Conservation (phyloP, 148 eudicot genomes). For the Fagopyrum homotropicum region DNA sequence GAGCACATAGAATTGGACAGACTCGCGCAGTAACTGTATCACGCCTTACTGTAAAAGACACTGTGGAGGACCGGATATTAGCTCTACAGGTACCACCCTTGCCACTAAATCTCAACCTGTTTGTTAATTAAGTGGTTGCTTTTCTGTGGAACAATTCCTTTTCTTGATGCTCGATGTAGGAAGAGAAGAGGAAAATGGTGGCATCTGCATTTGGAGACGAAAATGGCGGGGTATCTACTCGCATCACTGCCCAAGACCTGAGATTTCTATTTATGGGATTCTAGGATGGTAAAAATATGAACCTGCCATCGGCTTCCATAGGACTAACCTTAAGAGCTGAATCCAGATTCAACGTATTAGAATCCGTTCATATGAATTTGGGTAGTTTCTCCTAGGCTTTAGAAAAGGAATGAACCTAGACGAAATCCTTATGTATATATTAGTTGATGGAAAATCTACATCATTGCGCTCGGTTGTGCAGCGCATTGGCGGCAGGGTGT, state of each 20-base stretch:
- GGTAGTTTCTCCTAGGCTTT: conserved; percentile 1
- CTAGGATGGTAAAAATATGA: neutral
- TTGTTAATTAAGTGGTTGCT: too few species aligned
- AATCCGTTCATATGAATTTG: neutral
- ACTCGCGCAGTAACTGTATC: conserved; percentile 95
- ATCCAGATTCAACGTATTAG: neutral
- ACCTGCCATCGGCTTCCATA: neutral
- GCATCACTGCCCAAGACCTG: conserved; percentile 76
- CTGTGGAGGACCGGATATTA: conserved; percentile 93
- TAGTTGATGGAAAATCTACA: too few species aligned
- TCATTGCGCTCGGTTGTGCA: too few species aligned
- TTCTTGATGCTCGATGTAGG: conserved; percentile 33
- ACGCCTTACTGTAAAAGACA: conserved; percentile 78
- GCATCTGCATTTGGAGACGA: conserved; percentile 98
- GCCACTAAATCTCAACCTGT: neutral
- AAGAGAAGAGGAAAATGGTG: conserved; percentile 96
- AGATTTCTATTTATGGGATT: conserved; percentile 52
- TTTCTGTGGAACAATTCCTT: too few species aligned
- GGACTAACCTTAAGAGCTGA: conserved; percentile 9
- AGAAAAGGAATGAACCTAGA: neutral
- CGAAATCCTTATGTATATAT: neutral
- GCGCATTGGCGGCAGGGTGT: too few species aligned
- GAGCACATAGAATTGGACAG: conserved; percentile 99
- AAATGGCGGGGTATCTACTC: conserved; percentile 54
- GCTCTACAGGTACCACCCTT: conserved; percentile 67